Percentiles rank a stretch among this genome's conserved stretches.
Evolutionary conservation across 2,329 filamentous ascomycete genomes (phyloP).

Genomic region (Pezicula radicicola): DNA sequence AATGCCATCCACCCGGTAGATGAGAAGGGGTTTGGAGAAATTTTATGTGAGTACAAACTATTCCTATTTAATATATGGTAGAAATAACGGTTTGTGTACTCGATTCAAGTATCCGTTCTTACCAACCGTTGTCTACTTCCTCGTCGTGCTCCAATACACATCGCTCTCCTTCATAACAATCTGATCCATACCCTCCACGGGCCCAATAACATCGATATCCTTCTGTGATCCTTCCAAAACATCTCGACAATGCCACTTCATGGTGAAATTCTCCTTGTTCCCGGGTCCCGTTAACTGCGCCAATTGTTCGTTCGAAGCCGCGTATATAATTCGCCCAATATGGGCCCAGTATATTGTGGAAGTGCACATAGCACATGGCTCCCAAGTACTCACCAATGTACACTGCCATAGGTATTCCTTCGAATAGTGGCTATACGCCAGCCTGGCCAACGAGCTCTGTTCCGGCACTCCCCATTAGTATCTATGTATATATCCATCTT

Average conservation of each 20-base stretch:
- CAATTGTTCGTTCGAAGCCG: slow-evolving; percentile 44
- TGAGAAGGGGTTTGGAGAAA: no score
- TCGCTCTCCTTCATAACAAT: slow-evolving; percentile 42
- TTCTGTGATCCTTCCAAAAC: slow-evolving; percentile 46
- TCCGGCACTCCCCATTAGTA: neutral
- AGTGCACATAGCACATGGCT: slow-evolving; percentile 52
- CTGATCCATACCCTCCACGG: slow-evolving; percentile 40
- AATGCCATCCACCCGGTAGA: no score
- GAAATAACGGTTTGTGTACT: no score
- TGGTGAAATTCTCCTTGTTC: slow-evolving; percentile 49
- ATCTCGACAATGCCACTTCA: slow-evolving; percentile 45
- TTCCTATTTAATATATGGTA: no score
- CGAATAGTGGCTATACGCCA: slow-evolving; percentile 45
- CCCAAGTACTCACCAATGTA: slow-evolving; percentile 51
- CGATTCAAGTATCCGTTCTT: no score
- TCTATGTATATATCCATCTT: slow-evolving; percentile 6
- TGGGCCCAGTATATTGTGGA: slow-evolving; percentile 47
- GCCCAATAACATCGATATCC: slow-evolving; percentile 46
- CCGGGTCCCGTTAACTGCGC: slow-evolving; percentile 40
- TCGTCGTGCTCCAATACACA: slow-evolving; percentile 40
- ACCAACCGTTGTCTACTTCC: slow-evolving; percentile 6
- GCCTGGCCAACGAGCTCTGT: slow-evolving; percentile 39
- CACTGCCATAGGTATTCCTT: slow-evolving; percentile 45
- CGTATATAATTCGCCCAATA: slow-evolving; percentile 49
- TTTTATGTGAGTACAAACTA: no score